A percentile compares a stretch with the other conserved stretches of the same genome.
These are phyloP conservation scores for Ramaria sp. DNA, from an alignment of 768 basidiomycete genomes.

Conservation along the genomic window DNA sequence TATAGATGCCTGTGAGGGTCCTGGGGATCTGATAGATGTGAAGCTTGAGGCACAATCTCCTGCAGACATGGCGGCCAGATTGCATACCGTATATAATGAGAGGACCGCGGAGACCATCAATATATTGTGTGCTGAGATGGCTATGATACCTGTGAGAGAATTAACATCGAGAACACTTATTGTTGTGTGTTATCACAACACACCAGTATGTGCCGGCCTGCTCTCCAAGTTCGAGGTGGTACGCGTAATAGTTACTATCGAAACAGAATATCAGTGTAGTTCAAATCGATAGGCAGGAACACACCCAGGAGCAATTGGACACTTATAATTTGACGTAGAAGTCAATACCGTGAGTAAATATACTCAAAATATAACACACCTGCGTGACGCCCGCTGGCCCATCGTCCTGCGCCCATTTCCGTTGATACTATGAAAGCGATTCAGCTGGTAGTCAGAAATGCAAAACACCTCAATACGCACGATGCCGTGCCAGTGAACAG, in stretches of 20 bases:
- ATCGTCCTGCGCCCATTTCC: neutral
- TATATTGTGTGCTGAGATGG: constrained; percentile 13
- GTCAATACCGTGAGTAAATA: neutral
- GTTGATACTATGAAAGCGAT: neutral
- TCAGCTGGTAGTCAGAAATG: neutral
- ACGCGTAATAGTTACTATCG: constrained; percentile 3
- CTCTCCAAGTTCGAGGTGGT: constrained; percentile 3
- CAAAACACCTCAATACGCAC: neutral
- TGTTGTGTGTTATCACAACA: neutral
- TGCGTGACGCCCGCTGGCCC: constrained; percentile 7
- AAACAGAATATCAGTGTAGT: neutral
- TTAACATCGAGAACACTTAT: neutral
- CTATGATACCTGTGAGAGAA: constrained; percentile 7
- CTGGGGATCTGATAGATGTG: neutral
- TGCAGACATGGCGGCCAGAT: neutral
- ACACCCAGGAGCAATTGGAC: constrained; percentile 5
- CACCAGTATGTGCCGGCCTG: constrained; percentile 8
- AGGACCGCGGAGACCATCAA: constrained; percentile 12
- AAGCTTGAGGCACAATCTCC: neutral
- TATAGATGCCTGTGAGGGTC: constrained; percentile 16
- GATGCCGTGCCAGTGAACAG: constrained; percentile 8
- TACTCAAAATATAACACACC: neutral
- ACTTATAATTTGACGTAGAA: neutral
- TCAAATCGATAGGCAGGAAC: neutral
- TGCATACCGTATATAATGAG: constrained; percentile 5